Base-by-base conservation (phyloP, 306 rosid species). In the Arachis stenosperma region DNA sequence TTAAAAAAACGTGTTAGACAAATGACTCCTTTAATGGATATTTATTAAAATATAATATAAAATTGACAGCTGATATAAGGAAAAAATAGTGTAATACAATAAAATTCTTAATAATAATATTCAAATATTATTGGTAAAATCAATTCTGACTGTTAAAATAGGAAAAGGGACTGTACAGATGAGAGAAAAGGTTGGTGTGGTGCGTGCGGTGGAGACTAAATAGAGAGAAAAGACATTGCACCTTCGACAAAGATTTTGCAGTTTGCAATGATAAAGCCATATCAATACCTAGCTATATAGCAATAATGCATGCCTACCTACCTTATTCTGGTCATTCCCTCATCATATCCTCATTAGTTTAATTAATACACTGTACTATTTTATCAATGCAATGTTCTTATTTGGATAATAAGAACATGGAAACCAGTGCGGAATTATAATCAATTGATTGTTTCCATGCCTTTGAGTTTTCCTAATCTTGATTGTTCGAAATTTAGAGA, bases 181-280 rank as follows among this genome's bases (percentile, higher is more conserved):
- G 46, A 9, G 8, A 42, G 29, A 9, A 70, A 66, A 82, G 48
- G 50, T 56, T 63, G 76, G 76, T 77, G 79, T 67, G 75, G 75
- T 75, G 75, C 44, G 83, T 82, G 4, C 4, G 37, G 37, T 33
- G 37, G 37, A 33, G 37, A 33, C 37, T 33, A 33, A 33, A 33
- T 66, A 61, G 5, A 61, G 52, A 48, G 66, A 81, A 77, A 84
- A 73, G 89, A 81, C 87, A 82, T 2, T 12, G 33, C 80, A 65
- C 40, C 81, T 47, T 90, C 79, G 89, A 88, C 96, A 83, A 87
- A 83, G 84, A 86, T 84, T 83, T 86, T 61, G 81, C 73, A 69
- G 87, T 87, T 61, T 69, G 73, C 8, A 41, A 7, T 43, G 39
- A 55, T 39, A 71, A 74, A 44, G 67, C 78, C 76, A 69, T 74